Percentiles rank a stretch among this genome's conserved stretches.
Evolutionary conservation across 208 protist genomes (phyloP).

Genomic region (Zelonia costaricensis): DNA sequence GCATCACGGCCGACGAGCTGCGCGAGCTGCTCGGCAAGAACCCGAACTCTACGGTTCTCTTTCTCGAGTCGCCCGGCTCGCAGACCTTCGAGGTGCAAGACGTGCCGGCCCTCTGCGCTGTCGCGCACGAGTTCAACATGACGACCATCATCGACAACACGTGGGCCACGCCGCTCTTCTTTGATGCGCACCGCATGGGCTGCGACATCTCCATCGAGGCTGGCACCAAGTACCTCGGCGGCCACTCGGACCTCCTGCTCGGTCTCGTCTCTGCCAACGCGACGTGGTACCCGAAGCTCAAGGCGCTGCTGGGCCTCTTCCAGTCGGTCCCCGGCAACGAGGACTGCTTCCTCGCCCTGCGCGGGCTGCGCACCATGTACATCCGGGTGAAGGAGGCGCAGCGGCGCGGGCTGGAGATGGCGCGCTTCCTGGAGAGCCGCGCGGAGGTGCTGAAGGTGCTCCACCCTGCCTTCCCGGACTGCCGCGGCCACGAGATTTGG

Average conservation of each 20-base stretch:
- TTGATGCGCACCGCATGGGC: conserved; percentile 31
- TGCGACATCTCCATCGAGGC: conserved; percentile 44
- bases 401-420: conserved; percentile 21
- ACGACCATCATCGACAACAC: conserved; percentile 35
- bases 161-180: conserved; percentile 37
- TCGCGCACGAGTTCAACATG: conserved; percentile 19
- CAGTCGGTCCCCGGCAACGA: conserved; percentile 30
- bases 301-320: conserved; percentile 16
- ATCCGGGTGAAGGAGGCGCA: conserved; percentile 31
- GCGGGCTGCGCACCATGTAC: conserved; percentile 37
- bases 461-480: conserved; percentile 27
- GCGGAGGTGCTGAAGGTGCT: conserved; percentile 29
- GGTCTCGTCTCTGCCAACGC: conserved; percentile 34
- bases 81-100: conserved; percentile 38
- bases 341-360: conserved; percentile 36
- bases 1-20: conserved; percentile 30
- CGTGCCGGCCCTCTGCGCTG: conserved; percentile 26
- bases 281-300: conserved; percentile 26
- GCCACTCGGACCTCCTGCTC: conserved; percentile 38
- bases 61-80: conserved; percentile 33
- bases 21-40: conserved; percentile 27
- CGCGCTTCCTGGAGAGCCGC: conserved; percentile 18
- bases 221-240: conserved; percentile 38
- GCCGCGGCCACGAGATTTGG: conserved; percentile 30
- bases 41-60: conserved; percentile 29